These are phyloP conservation scores for Botrytis fragariae DNA, from an alignment of 2,329 filamentous ascomycete species.

Conservation along the genomic window DNA sequence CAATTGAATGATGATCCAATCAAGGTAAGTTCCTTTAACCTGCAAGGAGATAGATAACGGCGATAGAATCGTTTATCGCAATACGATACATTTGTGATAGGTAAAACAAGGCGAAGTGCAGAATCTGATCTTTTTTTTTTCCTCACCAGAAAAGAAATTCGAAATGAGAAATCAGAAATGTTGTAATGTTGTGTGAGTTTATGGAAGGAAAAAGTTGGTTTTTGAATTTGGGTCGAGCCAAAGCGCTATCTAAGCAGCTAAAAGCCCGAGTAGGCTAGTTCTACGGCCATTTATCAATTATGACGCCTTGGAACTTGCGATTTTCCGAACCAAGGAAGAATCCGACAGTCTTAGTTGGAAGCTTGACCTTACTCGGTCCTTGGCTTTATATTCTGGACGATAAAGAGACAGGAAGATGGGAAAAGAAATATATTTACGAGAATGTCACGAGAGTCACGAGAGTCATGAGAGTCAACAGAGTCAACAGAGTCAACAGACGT, in stretches of 20 bases:
- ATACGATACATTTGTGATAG: conserved; percentile 4
- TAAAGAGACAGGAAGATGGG: background rate
- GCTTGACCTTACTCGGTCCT: background rate
- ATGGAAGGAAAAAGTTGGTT: background rate
- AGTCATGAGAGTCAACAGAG: no score
- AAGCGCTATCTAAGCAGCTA: background rate
- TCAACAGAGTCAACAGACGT: no score
- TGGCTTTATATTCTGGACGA: accelerated
- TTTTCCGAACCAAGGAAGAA: background rate
- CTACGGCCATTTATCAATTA: background rate
- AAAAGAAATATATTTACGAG: background rate
- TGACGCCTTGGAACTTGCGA: background rate
- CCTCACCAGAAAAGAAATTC: background rate
- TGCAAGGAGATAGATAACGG: conserved; percentile 11
- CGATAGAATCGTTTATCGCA: background rate
- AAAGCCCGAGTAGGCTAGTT: background rate
- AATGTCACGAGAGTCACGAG: background rate
- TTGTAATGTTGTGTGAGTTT: background rate
- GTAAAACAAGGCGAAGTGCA: background rate
- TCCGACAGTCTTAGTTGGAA: background rate
- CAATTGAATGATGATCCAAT: background rate
- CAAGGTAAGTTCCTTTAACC: background rate
- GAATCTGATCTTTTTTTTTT: background rate
- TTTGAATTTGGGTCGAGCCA: background rate
- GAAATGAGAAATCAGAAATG: background rate